Evolutionary conservation across 352 stramenopile species (phyloP).

Genomic region (Vaucheria bursata): DNA sequence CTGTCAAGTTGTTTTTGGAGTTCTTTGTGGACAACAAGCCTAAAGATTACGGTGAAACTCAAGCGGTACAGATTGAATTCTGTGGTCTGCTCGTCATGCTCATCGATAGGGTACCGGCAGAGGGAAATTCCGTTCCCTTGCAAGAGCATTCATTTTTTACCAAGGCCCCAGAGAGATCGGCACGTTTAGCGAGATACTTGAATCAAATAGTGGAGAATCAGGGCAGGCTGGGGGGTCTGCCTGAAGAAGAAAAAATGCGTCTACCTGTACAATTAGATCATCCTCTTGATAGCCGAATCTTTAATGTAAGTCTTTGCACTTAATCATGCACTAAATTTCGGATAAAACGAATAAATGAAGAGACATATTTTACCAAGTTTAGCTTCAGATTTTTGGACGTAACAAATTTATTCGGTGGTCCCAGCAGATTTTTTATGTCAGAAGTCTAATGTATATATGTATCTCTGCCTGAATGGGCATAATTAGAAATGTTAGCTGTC

Average conservation of each 20-base stretch:
- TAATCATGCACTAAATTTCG: not conserved
- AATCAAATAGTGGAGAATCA: constrained; percentile 12
- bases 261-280: constrained; percentile 29
- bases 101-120: constrained; percentile 23
- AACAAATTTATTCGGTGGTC: too few relatives aligned
- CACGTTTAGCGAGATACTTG: not conserved
- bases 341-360: too few relatives aligned
- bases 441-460: too few relatives aligned
- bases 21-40: constrained; percentile 24
- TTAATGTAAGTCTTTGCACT: constrained; percentile 21
- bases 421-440: too few relatives aligned
- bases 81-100: constrained; percentile 38
- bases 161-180: not conserved
- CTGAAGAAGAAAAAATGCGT: constrained; percentile 42
- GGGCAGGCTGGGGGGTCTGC: constrained; percentile 14
- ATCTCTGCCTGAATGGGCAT: too few relatives aligned
- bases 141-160: constrained; percentile 11
- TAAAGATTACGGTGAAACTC: constrained; percentile 33
- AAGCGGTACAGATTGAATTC: constrained; percentile 45
- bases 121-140: not conserved
- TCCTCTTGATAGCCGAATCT: constrained; percentile 39
- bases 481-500: too few relatives aligned
- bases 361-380: too few relatives aligned
- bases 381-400: too few relatives aligned
- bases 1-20: not conserved